Conservation (phyloP, 2,329 filamentous ascomycete species). For the Venturia pyrina region DNA sequence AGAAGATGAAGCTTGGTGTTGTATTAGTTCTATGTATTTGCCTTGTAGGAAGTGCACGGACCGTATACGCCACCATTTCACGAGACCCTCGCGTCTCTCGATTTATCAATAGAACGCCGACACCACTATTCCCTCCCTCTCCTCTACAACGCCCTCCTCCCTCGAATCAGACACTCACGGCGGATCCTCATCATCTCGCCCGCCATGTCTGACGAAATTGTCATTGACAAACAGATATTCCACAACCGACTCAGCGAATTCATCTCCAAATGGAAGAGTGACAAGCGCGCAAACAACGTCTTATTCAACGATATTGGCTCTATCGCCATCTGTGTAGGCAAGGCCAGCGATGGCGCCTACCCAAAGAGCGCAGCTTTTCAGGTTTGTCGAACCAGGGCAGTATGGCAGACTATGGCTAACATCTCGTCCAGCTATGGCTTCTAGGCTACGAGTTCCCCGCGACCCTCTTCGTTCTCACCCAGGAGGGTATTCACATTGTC, state of each 20-base stretch:
- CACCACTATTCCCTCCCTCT: background rate
- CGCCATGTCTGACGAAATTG: conserved; percentile 68
- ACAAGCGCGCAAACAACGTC: conserved; percentile 78
- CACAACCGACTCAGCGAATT: conserved; percentile 86
- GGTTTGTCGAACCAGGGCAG: conserved; percentile 43
- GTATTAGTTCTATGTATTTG: too few relatives aligned
- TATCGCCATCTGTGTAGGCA: conserved; percentile 86
- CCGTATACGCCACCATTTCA: background rate
- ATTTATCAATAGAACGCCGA: background rate
- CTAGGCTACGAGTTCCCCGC: conserved; percentile 97
- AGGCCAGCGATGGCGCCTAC: conserved; percentile 81
- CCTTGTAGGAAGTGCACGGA: too few relatives aligned
- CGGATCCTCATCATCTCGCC: background rate
- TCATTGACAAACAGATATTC: conserved; percentile 89
- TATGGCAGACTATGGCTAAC: conserved; percentile 13
- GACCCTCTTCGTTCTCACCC: conserved; percentile 84
- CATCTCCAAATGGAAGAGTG: conserved; percentile 87
- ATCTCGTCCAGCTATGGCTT: conserved; percentile 71
- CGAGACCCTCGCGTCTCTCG: background rate
- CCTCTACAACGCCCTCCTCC: conserved; percentile 10
- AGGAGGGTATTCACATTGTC: conserved; percentile 80
- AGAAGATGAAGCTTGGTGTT: background rate
- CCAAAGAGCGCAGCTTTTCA: conserved; percentile 96
- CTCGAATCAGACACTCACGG: background rate
- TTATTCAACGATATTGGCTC: conserved; percentile 80